Conservation (phyloP, 2,329 filamentous ascomycete species). For the Periglandula ipomoeae region DNA sequence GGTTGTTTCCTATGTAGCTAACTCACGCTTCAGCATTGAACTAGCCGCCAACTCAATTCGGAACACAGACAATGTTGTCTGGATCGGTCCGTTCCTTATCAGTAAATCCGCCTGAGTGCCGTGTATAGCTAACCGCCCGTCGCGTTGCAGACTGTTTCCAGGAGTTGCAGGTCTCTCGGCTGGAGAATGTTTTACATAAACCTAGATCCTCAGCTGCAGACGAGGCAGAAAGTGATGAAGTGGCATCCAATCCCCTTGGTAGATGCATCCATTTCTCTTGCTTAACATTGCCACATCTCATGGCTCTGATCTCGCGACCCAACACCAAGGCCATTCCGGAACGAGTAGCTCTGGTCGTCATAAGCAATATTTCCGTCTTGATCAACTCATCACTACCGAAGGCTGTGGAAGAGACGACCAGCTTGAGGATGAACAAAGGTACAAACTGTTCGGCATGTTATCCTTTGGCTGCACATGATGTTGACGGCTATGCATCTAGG, state of each 20-base stretch:
- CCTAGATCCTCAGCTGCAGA: constrained; percentile 8
- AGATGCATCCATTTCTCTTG: constrained; percentile 42
- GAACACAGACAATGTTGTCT: constrained; percentile 57
- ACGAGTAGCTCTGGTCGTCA: constrained; percentile 58
- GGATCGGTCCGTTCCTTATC: constrained; percentile 60
- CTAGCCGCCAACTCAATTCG: constrained; percentile 54
- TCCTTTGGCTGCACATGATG: not conserved
- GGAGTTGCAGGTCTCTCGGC: constrained; percentile 20
- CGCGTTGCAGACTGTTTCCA: constrained; percentile 37
- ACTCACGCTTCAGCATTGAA: constrained; percentile 49
- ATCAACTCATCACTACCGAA: constrained; percentile 71
- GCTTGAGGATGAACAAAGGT: constrained; percentile 32
- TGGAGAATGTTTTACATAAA: constrained; percentile 17
- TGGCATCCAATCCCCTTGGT: constrained; percentile 13
- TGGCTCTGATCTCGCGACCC: constrained; percentile 66
- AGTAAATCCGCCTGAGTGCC: not conserved
- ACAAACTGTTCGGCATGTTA: constrained; percentile 5
- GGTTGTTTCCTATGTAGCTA: not conserved
- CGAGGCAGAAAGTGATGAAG: constrained; percentile 7
- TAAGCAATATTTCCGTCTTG: constrained; percentile 70
- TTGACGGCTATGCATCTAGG: constrained; percentile 19
- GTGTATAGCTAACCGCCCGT: not conserved
- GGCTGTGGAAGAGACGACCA: constrained; percentile 29
- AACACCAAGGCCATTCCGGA: constrained; percentile 51
- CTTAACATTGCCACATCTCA: constrained; percentile 58